Conservation (phyloP, 1,139 yeast genomes). For the Pneumocystis canis region DNA sequence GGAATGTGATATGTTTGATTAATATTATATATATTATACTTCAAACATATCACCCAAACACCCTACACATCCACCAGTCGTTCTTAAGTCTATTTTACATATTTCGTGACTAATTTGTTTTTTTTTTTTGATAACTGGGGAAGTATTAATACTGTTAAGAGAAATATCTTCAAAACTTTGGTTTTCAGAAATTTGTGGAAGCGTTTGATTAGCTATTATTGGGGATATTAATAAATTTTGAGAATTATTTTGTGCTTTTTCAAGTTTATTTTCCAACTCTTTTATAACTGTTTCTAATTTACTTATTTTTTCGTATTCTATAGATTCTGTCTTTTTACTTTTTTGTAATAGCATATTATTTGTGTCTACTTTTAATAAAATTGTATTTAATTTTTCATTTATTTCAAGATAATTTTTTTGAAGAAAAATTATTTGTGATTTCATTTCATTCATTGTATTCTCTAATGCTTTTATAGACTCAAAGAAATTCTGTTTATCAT, state of each 20-base stretch:
- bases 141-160: neutral
- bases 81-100: neutral
- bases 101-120: neutral
- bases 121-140: neutral
- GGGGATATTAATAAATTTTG: neutral
- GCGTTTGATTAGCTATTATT: neutral
- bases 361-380: neutral
- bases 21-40: neutral
- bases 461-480: neutral
- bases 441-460: neutral
- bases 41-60: neutral
- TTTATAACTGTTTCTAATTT: neutral
- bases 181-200: neutral
- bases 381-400: neutral
- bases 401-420: slow-evolving; percentile 4
- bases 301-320: neutral
- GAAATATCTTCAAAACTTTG: neutral
- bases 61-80: neutral
- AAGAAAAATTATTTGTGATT: slow-evolving; percentile 2
- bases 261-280: neutral
- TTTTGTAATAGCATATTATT: neutral
- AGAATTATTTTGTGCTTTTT: neutral
- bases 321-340: neutral
- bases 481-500: neutral
- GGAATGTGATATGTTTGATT: no score